phyloP scores from a whole-genome alignment of 345 rosid genomes.

The Psidium friedrichsthalianum region DNA sequence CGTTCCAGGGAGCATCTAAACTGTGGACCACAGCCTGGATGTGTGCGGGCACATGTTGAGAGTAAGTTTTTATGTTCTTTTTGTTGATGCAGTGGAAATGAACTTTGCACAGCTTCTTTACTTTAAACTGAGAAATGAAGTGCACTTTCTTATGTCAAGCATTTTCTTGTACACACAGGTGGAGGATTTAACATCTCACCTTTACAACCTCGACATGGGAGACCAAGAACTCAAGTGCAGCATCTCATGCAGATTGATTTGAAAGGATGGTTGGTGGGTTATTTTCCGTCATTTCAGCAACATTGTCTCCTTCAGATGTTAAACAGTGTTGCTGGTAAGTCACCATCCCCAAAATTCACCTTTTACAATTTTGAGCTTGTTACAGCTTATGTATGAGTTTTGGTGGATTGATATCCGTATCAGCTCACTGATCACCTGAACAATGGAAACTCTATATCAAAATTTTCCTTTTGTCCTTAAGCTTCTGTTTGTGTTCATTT shows the following conservation, averaged over 20 bases:
- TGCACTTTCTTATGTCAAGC: neutral
- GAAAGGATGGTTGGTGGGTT: conserved; percentile 97
- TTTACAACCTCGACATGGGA: conserved; percentile 72
- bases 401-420: neutral
- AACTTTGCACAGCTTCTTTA: neutral
- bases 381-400: neutral
- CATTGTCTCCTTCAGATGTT: conserved; percentile 98
- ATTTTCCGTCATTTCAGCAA: conserved; percentile 85
- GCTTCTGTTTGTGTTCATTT: neutral
- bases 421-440: neutral
- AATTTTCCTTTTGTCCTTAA: neutral
- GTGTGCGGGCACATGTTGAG: conserved; percentile 94
- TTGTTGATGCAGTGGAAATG: neutral
- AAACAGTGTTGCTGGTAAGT: conserved; percentile 86
- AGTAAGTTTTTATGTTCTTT: conserved; percentile 34
- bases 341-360: neutral
- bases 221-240: conserved; percentile 86
- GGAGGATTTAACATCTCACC: conserved; percentile 96
- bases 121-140: neutral
- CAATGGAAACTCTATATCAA: neutral
- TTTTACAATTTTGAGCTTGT: neutral
- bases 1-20: conserved; percentile 97
- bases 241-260: conserved; percentile 96
- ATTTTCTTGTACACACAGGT: conserved; percentile 46
- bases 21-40: conserved; percentile 88